Base-by-base conservation (phyloP, 306 rosid species). In the Dryas drummondii region DNA sequence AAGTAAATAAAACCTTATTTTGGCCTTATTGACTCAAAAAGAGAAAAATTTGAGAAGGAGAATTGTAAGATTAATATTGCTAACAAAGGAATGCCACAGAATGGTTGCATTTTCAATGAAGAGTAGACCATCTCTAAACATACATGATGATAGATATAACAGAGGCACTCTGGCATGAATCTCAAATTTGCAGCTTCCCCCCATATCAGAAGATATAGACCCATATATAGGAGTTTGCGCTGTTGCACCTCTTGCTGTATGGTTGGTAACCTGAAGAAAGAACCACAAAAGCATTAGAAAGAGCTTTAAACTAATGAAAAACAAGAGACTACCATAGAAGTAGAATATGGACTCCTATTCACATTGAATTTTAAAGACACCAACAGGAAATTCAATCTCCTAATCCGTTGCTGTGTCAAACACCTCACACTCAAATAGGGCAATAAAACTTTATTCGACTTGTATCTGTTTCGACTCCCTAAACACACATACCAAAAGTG, bases 191-290 rank as follows among this genome's bases (percentile, higher is more conserved):
- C 98, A 6, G 98, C 98, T 88, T 94, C 98, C 66, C 98, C 98
- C 98, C 98, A 94, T 74, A 94, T 94, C 73, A 94, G 84, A 86
- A 94, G 98, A 87, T 94, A 94, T 26, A 94, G 88, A 52, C 97
- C 97, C 98, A 90, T 94, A 85, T 94, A 94, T 6, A 94, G 89
- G 68, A 94, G 89, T 75, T 94, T 94, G 60, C 98, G 96, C 78
- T 94, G 98, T 78, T 91, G 98, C 79, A 94, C 98, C 86, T 94
- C 98, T 82, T 94, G 98, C 82, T 94, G 98, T 83, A 94, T 94
- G 41, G 97, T 94, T 56, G 98, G 98, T 79, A 94, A 83, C 98
- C 98, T 94, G 88, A 77, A 89, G 79, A 53, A 50, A 58, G 42
- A 76, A 60, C 32, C 57, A 55, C 48, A 71, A 60, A 67, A 27